These are phyloP conservation scores for Pythium phragmiticola DNA, from an alignment of 352 stramenopile genomes.

Conservation along the genomic window DNA sequence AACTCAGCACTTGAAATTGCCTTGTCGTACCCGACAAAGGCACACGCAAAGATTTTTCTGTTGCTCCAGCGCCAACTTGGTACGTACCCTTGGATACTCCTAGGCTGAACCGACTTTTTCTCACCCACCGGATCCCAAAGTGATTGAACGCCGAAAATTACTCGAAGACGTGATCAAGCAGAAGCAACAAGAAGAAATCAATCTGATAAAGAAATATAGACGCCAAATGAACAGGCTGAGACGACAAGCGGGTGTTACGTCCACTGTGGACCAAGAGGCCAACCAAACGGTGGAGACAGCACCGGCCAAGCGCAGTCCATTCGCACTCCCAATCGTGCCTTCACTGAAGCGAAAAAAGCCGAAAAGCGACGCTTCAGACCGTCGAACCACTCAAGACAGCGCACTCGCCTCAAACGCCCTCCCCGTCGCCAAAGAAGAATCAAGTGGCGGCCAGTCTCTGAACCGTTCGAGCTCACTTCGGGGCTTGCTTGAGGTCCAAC, in stretches of 20 bases:
- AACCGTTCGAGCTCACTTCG: neutral
- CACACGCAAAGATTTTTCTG: constrained; percentile 38
- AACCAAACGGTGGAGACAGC: neutral
- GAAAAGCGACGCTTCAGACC: neutral
- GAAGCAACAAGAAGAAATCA: constrained; percentile 40
- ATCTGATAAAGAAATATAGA: constrained; percentile 27
- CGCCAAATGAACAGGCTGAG: constrained; percentile 11
- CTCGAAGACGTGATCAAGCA: constrained; percentile 31
- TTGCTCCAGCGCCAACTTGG: constrained; percentile 45
- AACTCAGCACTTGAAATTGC: constrained; percentile 53
- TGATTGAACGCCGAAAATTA: constrained; percentile 34
- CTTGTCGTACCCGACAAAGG: constrained; percentile 29
- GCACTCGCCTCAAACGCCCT: too few relatives aligned
- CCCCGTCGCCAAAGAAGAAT: neutral
- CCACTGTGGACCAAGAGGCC: neutral
- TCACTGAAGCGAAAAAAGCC: constrained; percentile 17
- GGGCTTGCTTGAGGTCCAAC: neutral
- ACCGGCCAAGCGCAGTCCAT: constrained; percentile 9
- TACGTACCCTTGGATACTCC: neutral
- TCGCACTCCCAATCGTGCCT: constrained; percentile 16
- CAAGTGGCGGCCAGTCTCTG: neutral
- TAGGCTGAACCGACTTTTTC: neutral
- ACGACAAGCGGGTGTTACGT: neutral
- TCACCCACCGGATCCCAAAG: constrained; percentile 14
- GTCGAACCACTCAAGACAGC: neutral